phyloP scores from a whole-genome alignment of 371 early-diverging fungal genomes.

The Haplosporangium sp. region DNA sequence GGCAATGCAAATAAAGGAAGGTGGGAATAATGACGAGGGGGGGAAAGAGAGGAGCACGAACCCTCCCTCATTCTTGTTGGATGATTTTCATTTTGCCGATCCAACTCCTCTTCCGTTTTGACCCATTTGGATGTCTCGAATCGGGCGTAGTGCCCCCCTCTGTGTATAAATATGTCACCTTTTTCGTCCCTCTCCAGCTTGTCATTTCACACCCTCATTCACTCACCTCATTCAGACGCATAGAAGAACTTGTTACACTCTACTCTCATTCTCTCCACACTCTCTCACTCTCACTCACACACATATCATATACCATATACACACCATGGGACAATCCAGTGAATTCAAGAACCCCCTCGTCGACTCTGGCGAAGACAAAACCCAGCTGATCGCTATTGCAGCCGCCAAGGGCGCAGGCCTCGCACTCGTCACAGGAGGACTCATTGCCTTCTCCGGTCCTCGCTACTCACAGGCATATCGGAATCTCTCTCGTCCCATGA shows the following conservation, averaged over 20 bases:
- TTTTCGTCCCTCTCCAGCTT: too few species aligned
- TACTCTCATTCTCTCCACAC: neutral
- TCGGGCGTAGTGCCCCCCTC: too few species aligned
- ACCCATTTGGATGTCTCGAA: conserved; percentile 7
- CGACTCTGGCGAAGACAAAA: conserved; percentile 16
- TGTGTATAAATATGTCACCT: too few species aligned
- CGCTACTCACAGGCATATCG: conserved; percentile 43
- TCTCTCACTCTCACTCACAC: neutral
- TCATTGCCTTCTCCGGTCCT: conserved; percentile 18
- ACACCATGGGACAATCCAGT: neutral
- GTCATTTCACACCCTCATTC: too few species aligned
- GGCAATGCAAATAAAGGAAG: conserved; percentile 13
- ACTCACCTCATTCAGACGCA: neutral
- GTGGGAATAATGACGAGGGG: neutral
- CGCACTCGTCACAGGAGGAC: conserved; percentile 15
- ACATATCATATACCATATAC: neutral
- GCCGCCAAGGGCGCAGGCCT: conserved; percentile 8
- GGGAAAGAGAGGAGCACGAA: neutral
- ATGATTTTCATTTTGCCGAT: neutral
- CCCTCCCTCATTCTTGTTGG: neutral
- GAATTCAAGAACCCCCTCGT: conserved; percentile 34
- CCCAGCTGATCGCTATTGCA: conserved; percentile 12
- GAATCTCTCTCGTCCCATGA: conserved; percentile 44
- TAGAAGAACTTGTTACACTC: neutral
- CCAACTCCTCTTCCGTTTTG: conserved; percentile 21